These are phyloP conservation scores for Canariomyces notabilis DNA, from an alignment of 2,329 filamentous ascomycete genomes.

Conservation along the genomic window DNA sequence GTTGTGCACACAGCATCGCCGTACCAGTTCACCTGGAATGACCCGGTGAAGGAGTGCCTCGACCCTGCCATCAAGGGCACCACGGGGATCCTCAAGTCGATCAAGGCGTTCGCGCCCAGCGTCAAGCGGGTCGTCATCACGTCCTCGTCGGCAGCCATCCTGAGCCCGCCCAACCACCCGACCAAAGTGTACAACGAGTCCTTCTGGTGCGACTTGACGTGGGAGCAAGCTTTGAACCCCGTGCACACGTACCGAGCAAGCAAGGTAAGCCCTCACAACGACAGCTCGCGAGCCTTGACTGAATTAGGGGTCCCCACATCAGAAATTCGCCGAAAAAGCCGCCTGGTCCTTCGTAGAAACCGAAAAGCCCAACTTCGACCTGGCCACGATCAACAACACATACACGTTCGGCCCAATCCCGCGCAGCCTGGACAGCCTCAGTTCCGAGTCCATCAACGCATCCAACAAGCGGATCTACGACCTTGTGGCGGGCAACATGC, in stretches of 20 bases:
- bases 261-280: slow-evolving; percentile 41
- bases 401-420: slow-evolving; percentile 60
- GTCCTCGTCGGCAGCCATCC: slow-evolving; percentile 42
- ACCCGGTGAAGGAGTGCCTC: slow-evolving; percentile 43
- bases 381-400: slow-evolving; percentile 58
- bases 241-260: slow-evolving; percentile 33
- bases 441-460: slow-evolving; percentile 66
- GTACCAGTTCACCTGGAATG: slow-evolving; percentile 62
- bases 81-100: slow-evolving; percentile 43
- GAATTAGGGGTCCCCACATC: neutral
- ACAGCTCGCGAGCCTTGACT: neutral
- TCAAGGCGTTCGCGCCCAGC: slow-evolving; percentile 38
- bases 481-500: slow-evolving; percentile 58
- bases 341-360: slow-evolving; percentile 60
- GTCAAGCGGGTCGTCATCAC: slow-evolving; percentile 61
- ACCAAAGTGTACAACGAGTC: slow-evolving; percentile 36
- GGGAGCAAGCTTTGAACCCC: slow-evolving; percentile 32
- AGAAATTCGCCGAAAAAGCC: slow-evolving; percentile 58
- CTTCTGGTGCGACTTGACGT: slow-evolving; percentile 34
- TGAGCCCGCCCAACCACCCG: slow-evolving; percentile 34
- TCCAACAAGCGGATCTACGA: slow-evolving; percentile 64
- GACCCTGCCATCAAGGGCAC: slow-evolving; percentile 53
- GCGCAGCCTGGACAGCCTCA: slow-evolving; percentile 57
- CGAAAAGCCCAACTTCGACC: slow-evolving; percentile 52
- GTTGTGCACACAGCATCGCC: slow-evolving; percentile 72